phyloP scores from a whole-genome alignment of 306 rosid genomes.

The Abrus pulchellus region DNA sequence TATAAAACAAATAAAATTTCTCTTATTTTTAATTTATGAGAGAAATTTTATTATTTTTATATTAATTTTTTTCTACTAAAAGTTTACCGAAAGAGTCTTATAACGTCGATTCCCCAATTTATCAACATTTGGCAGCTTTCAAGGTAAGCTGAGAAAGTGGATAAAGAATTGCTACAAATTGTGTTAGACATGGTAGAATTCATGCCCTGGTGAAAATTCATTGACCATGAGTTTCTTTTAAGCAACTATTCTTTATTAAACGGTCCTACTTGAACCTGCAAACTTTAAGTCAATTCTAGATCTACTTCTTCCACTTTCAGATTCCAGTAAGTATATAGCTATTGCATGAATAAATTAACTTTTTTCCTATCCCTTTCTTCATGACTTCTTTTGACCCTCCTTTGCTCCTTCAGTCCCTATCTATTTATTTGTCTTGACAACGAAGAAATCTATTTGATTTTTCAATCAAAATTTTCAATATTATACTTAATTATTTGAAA shows the following conservation, averaged over 20 bases:
- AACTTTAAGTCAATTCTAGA: conserved; percentile 20
- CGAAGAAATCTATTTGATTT: background rate
- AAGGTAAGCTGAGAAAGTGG: background rate
- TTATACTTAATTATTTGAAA: background rate
- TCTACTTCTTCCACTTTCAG: conserved; percentile 1
- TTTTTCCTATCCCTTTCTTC: conserved; percentile 1
- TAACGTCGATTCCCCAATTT: background rate
- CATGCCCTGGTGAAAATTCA: background rate
- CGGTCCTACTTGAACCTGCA: conserved; percentile 34
- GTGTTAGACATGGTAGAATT: background rate
- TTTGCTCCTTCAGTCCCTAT: conserved; percentile 20
- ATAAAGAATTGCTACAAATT: background rate
- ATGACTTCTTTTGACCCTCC: background rate
- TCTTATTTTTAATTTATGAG: too few species aligned
- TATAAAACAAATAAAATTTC: too few species aligned
- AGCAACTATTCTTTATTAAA: conserved; percentile 17
- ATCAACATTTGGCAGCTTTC: background rate
- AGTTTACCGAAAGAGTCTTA: too few species aligned
- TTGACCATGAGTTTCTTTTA: background rate
- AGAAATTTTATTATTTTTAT: too few species aligned
- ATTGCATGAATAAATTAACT: background rate
- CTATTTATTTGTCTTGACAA: background rate
- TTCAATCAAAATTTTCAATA: background rate
- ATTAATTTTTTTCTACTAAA: too few species aligned
- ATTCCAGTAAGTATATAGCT: background rate